phyloP scores from a whole-genome alignment of 139 green algal genomes.

The Volvox africanus region DNA sequence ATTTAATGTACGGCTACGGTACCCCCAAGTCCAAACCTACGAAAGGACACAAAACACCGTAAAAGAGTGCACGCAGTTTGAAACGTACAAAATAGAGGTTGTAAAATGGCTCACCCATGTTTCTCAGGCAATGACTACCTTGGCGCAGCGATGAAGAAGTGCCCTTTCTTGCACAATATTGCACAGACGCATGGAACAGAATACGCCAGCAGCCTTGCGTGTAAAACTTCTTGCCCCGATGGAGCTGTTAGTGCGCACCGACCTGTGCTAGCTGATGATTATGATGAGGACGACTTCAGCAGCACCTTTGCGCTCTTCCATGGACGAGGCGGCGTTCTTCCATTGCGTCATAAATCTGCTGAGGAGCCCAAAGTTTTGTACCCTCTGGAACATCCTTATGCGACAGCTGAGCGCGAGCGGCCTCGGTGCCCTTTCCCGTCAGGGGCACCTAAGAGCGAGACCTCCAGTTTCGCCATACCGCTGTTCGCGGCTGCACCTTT shows the following conservation, averaged over 20 bases:
- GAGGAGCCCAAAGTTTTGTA: neutral
- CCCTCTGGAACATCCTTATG: neutral
- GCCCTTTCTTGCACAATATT: conserved; percentile 35
- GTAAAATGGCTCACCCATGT: neutral
- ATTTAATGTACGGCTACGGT: too few species aligned
- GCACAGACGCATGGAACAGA: conserved; percentile 31
- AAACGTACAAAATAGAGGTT: neutral
- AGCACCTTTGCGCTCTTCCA: conserved; percentile 75
- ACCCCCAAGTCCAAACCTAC: too few species aligned
- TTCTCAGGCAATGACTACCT: neutral
- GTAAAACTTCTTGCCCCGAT: neutral
- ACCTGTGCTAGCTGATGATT: conserved; percentile 21
- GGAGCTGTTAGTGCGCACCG: neutral
- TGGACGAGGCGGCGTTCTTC: conserved; percentile 64
- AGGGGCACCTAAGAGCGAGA: neutral
- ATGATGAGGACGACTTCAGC: conserved; percentile 41
- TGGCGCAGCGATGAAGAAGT: neutral
- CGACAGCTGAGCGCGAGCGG: neutral
- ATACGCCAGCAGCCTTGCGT: conserved; percentile 16
- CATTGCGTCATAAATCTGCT: conserved; percentile 37
- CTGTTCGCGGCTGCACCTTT: neutral
- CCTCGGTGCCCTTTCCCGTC: neutral
- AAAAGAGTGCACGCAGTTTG: too few species aligned
- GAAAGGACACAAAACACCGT: too few species aligned
- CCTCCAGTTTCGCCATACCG: neutral